Percentiles rank a stretch among this genome's conserved stretches.
These are phyloP conservation scores for Puccinia triticina DNA, from an alignment of 1,284 basidiomycete genomes.

Conservation along the genomic window DNA sequence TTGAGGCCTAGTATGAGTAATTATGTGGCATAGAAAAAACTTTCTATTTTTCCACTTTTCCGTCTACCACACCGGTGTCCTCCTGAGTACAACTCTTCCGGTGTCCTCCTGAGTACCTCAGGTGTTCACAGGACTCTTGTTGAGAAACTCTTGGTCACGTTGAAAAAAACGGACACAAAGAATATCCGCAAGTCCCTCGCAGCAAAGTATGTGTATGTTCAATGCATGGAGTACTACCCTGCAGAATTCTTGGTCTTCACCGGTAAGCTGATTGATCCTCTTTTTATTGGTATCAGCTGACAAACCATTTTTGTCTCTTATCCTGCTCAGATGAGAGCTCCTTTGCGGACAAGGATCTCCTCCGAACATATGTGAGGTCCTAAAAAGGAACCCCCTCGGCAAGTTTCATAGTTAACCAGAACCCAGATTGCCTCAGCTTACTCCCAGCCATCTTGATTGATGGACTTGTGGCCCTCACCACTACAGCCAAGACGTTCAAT, in stretches of 20 bases:
- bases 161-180: neutral
- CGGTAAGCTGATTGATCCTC: neutral
- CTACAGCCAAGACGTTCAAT: neutral
- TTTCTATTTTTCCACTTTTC: too few relatives aligned
- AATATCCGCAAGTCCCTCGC: neutral
- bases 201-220: neutral
- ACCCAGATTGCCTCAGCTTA: neutral
- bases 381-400: neutral
- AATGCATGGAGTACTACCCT: neutral
- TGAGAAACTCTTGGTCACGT: neutral
- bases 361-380: neutral
- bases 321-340: neutral
- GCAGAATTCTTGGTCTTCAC: neutral
- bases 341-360: neutral
- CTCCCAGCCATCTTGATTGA: neutral
- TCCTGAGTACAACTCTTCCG: neutral
- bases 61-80: too few relatives aligned
- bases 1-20: too few relatives aligned
- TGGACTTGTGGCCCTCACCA: neutral
- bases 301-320: neutral
- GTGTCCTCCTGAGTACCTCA: neutral
- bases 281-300: neutral
- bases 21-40: too few relatives aligned
- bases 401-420: neutral
- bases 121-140: neutral